Evolutionary conservation across 139 green algal genomes (phyloP).

Genomic region (Klebsormidium nitens): DNA sequence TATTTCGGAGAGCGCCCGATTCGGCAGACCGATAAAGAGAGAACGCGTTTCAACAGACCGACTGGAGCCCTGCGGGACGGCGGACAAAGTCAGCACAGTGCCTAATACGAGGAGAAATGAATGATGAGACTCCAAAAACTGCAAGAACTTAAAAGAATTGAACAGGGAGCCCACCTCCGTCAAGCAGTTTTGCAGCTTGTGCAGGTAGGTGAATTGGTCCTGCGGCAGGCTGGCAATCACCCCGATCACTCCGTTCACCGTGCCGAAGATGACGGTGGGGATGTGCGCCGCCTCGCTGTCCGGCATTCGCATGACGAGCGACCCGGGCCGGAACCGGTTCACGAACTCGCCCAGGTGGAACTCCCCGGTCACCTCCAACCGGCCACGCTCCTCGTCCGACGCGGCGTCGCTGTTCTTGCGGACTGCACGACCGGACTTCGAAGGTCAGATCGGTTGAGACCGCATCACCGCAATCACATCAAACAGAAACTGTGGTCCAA

Average conservation of each 20-base stretch:
- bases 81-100: no score
- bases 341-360: conserved; percentile 91
- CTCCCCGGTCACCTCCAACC: conserved; percentile 75
- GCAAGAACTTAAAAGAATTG: conserved; percentile 9
- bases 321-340: conserved; percentile 82
- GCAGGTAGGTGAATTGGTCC: conserved; percentile 61
- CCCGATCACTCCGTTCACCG: conserved; percentile 81
- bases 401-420: conserved; percentile 68
- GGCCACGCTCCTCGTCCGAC: conserved; percentile 76
- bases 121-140: background rate
- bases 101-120: background rate
- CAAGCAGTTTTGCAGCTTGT: conserved; percentile 53
- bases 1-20: background rate
- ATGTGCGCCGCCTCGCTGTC: conserved; percentile 61
- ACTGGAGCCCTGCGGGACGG: no score
- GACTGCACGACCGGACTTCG: conserved; percentile 23
- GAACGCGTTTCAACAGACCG: no score
- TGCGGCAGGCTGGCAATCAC: conserved; percentile 74
- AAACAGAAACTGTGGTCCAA: no score
- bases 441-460: no score
- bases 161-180: background rate
- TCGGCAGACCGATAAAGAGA: background rate
- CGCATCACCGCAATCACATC: no score
- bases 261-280: conserved; percentile 82
- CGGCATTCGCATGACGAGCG: conserved; percentile 90